Evolutionary conservation across 2,329 filamentous ascomycete genomes (phyloP), one percentile per base, ranked within the genome.

Genomic region (Zarea fungicola): DNA sequence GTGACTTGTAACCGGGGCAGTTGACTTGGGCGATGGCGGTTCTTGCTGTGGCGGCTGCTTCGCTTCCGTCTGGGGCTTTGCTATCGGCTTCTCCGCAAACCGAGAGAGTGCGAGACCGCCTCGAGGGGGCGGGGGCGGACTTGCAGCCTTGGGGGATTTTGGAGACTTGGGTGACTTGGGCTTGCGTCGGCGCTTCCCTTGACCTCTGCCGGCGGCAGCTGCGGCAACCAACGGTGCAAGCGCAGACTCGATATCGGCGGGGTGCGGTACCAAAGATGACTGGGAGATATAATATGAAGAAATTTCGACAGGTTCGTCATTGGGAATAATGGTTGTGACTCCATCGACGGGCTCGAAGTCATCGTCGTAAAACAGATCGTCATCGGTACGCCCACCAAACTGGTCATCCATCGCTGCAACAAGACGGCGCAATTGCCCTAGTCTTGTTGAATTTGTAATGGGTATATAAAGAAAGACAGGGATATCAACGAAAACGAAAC

Each of bases 331-430:
- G 19, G 67, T 55, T 5, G 63, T 50, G 39, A 65, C 60, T 54
- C 63, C 62, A 34, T 70, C 63, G 43, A 80, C 71, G 7, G 77
- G 78, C 61, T 82, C 79, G 51, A 82, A 80, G 57, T 83, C 79
- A 57, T 83, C 79, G 55, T 83, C 80, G 52, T 76, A 75, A 60
- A 83, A 83, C 51, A 83, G 71, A 59, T 81, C 79, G 56, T 83
- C 80, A 58, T 83, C 79, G 39, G 79, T 82, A 18, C 79, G 72
- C 41, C 78, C 78, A 51, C 75, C 73, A 55, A 81, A 82, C 58
- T 82, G 78, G 55, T 82, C 78, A 19, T 81, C 78, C 78, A 81
- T 81, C 53, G 35, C 19, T 9, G 41, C 14, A 34, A 11, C 14
- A 31, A 32, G 43, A 35, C 25, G 32, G 31, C 22, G 25, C 34